Conservation (phyloP, 106 monocot genomes). For the Chionographis japonica region DNA sequence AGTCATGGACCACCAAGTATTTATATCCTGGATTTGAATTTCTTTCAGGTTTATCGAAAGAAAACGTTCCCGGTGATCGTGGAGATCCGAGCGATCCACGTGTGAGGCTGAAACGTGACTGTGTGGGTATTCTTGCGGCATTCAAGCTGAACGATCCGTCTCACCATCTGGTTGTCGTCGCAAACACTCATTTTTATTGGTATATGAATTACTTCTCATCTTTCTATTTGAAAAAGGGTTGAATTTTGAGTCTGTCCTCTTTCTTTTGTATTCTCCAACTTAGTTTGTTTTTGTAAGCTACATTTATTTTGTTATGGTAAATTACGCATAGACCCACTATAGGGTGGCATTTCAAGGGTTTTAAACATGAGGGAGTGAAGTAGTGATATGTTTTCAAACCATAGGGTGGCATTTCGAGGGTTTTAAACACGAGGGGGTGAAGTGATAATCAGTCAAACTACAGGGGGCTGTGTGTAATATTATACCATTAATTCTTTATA, state of each 20-base stretch:
- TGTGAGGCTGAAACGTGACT: constrained; percentile 80
- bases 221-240: too few species aligned
- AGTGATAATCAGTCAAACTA: too few species aligned
- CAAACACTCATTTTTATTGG: constrained; percentile 95
- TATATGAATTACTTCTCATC: constrained; percentile 11
- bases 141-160: constrained; percentile 68
- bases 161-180: constrained; percentile 60
- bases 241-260: background rate
- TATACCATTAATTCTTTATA: too few species aligned
- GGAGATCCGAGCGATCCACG: constrained; percentile 64
- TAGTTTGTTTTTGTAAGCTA: too few species aligned
- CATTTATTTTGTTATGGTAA: too few species aligned
- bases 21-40: constrained; percentile 3
- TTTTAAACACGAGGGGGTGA: too few species aligned
- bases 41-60: constrained; percentile 25
- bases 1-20: background rate
- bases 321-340: too few species aligned
- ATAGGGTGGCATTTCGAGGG: too few species aligned
- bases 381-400: too few species aligned
- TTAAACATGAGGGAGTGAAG: too few species aligned
- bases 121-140: constrained; percentile 83
- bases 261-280: background rate
- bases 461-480: too few species aligned
- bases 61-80: constrained; percentile 10
- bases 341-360: too few species aligned